These are phyloP conservation scores for Scheffersomyces ergatensis DNA, from an alignment of 805 yeast species.

Conservation along the genomic window DNA sequence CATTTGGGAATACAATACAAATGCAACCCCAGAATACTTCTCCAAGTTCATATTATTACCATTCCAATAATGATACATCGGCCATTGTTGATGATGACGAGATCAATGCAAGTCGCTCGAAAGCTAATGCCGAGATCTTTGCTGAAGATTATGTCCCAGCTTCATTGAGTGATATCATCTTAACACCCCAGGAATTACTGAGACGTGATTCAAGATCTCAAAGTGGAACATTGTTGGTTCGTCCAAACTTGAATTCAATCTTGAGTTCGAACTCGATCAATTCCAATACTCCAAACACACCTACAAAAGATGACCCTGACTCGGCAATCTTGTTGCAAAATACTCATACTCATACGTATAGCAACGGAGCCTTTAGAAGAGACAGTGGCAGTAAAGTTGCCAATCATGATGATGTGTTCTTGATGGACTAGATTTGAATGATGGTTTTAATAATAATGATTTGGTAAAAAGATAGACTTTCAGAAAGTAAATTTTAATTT, in stretches of 20 bases:
- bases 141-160: slow-evolving; percentile 84
- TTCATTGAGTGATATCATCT: slow-evolving; percentile 65
- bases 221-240: slow-evolving; percentile 37
- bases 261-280: neutral
- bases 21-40: slow-evolving; percentile 9
- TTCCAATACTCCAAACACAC: neutral
- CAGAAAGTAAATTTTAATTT: neutral
- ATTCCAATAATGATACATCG: slow-evolving; percentile 5
- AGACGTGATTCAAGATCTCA: slow-evolving; percentile 66
- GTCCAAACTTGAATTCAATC: slow-evolving; percentile 24
- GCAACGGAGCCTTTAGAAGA: slow-evolving; percentile 3
- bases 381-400: neutral
- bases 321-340: neutral
- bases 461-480: no score
- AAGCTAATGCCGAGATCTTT: slow-evolving; percentile 41
- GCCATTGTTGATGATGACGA: slow-evolving; percentile 8
- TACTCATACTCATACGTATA: neutral
- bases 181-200: slow-evolving; percentile 75
- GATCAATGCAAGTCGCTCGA: neutral
- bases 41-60: slow-evolving; percentile 8
- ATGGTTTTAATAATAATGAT: neutral
- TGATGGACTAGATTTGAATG: slow-evolving; percentile 28
- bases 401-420: slow-evolving; percentile 31
- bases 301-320: neutral
- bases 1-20: slow-evolving; percentile 8